phyloP scores from a whole-genome alignment of 306 rosid species.

The Lupinus albus region DNA sequence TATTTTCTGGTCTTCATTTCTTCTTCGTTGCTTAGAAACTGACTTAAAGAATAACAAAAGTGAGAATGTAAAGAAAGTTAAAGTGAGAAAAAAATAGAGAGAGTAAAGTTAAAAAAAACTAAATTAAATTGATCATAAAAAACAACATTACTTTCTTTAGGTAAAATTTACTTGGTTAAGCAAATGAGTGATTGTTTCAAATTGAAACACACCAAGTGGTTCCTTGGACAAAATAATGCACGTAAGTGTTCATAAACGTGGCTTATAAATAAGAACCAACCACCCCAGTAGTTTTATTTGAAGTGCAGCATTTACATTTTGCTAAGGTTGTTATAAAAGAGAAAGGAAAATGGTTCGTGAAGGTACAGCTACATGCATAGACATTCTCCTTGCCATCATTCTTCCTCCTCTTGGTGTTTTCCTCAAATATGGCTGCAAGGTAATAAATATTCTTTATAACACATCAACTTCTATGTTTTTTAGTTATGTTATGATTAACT shows the following conservation, averaged over 20 bases:
- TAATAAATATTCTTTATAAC: not conserved
- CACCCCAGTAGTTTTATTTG: not conserved
- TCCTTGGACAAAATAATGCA: no score
- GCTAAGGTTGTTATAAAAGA: not conserved
- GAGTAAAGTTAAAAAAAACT: no score
- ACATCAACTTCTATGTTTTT: not conserved
- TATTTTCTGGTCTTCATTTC: no score
- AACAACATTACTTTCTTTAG: no score
- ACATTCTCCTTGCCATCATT: conserved; percentile 73
- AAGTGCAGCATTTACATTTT: not conserved
- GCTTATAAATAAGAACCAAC: conserved; percentile 35
- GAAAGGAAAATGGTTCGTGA: conserved; percentile 44
- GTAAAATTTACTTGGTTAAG: conserved; percentile 37
- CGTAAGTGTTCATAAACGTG: not conserved
- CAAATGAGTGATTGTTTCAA: conserved; percentile 36
- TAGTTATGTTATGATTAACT: not conserved
- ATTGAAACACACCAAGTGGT: conserved; percentile 38
- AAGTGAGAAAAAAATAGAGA: no score
- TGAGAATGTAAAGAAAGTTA: no score
- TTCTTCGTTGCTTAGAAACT: no score
- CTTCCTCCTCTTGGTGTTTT: conserved; percentile 91
- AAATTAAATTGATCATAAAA: no score
- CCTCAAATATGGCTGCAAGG: conserved; percentile 82
- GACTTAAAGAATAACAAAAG: no score
- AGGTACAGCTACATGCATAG: conserved; percentile 58